Evolutionary conservation across 192 early-diverging fungal genomes (phyloP).

Genomic region (Backusella macrospora): DNA sequence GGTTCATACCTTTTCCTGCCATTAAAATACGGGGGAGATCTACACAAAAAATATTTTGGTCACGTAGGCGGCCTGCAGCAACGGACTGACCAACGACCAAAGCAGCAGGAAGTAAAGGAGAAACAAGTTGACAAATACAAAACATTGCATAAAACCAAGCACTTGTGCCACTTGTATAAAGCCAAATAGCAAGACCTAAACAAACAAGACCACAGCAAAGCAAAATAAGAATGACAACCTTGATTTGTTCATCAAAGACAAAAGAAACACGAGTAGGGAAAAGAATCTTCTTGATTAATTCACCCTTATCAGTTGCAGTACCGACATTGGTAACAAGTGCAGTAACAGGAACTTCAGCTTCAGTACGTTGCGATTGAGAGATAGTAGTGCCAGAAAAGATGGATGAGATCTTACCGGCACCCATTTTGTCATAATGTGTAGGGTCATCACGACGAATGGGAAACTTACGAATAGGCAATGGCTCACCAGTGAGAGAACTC

Average conservation of each 20-base stretch:
- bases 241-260: constrained; percentile 73
- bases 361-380: constrained; percentile 50
- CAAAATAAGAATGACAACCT: constrained; percentile 66
- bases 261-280: constrained; percentile 66
- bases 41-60: constrained; percentile 67
- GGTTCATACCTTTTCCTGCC: constrained; percentile 55
- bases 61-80: constrained; percentile 55
- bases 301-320: constrained; percentile 62
- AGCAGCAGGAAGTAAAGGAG: constrained; percentile 66
- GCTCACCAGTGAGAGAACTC: constrained; percentile 68
- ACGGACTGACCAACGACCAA: constrained; percentile 74
- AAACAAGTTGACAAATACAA: constrained; percentile 63
- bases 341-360: constrained; percentile 27
- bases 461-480: constrained; percentile 71
- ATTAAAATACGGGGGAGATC: constrained; percentile 69
- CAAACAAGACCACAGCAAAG: constrained; percentile 58
- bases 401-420: constrained; percentile 50
- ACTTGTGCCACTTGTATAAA: constrained; percentile 40
- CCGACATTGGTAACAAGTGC: constrained; percentile 65
- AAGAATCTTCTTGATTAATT: constrained; percentile 70
- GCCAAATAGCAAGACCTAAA: constrained; percentile 48
- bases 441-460: constrained; percentile 48
- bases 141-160: constrained; percentile 76
- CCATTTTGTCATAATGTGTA: constrained; percentile 26
- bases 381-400: constrained; percentile 63